Conservation (phyloP, 805 yeast species). For the Jamesozyma rosinii region DNA sequence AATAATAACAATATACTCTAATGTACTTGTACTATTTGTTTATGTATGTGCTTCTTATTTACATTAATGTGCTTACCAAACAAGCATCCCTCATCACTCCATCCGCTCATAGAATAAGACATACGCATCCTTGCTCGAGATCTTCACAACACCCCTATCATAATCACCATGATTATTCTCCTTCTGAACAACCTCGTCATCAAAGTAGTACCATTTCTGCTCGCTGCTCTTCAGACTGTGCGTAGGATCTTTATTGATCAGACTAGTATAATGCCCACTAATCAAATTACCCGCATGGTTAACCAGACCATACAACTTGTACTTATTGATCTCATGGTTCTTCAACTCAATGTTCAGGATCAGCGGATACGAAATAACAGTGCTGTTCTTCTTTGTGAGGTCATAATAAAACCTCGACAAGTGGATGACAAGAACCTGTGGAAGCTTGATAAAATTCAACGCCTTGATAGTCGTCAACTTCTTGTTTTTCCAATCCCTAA, state of each 20-base stretch:
- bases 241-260: constrained; percentile 42
- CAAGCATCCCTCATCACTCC: background rate
- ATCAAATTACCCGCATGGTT: constrained; percentile 63
- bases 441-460: constrained; percentile 67
- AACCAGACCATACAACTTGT: constrained; percentile 52
- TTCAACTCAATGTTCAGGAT: constrained; percentile 40
- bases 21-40: too few species aligned
- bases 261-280: constrained; percentile 70
- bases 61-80: too few species aligned
- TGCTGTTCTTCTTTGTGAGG: constrained; percentile 44
- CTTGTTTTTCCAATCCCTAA: constrained; percentile 12
- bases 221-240: constrained; percentile 26
- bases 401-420: constrained; percentile 65
- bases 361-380: constrained; percentile 48
- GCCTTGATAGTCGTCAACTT: constrained; percentile 49
- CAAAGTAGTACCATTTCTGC: constrained; percentile 65
- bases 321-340: constrained; percentile 32
- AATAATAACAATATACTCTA: too few species aligned
- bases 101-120: constrained; percentile 54
- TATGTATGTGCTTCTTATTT: too few species aligned
- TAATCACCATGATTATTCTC: constrained; percentile 41
- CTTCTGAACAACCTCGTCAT: constrained; percentile 51
- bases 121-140: constrained; percentile 54
- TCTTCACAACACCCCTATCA: constrained; percentile 30
- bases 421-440: constrained; percentile 72